A percentile compares a stretch with the other conserved stretches of the same genome.
Evolutionary conservation across 2,329 filamentous ascomycete species (phyloP).

Genomic region (Septoria linicola): DNA sequence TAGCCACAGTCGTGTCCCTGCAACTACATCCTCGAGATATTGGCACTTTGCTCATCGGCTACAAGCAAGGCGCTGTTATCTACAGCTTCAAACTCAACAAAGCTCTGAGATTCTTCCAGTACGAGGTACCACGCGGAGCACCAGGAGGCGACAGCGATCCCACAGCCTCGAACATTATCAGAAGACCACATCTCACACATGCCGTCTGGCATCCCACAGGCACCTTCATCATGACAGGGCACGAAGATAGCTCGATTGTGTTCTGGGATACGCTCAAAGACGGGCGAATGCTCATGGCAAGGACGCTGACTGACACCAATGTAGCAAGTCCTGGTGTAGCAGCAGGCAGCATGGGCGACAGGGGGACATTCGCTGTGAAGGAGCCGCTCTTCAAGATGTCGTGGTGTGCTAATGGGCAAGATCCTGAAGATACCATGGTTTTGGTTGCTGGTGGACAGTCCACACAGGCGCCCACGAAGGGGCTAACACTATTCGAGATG

Average conservation of each 20-base stretch:
- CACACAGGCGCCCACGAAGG: conserved; percentile 66
- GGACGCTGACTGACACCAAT: conserved; percentile 72
- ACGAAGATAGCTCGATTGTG: conserved; percentile 88
- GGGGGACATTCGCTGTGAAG: conserved; percentile 59
- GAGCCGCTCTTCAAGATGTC: conserved; percentile 75
- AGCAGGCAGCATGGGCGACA: conserved; percentile 29
- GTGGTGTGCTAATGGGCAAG: conserved; percentile 86
- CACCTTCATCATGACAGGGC: conserved; percentile 80
- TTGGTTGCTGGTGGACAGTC: conserved; percentile 79
- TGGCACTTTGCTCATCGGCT: conserved; percentile 87
- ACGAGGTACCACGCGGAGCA: conserved; percentile 76
- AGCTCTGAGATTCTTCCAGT: conserved; percentile 75
- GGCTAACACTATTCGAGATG: conserved; percentile 84
- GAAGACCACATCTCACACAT: conserved; percentile 74
- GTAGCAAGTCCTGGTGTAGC: conserved; percentile 62
- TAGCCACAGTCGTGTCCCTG: conserved; percentile 69
- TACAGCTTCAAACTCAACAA: conserved; percentile 94
- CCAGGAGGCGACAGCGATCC: conserved; percentile 74
- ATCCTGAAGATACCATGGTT: conserved; percentile 88
- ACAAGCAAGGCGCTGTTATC: conserved; percentile 79
- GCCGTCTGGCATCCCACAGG: conserved; percentile 94
- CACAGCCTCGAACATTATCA: conserved; percentile 58
- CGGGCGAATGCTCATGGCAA: conserved; percentile 76
- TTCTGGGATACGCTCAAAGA: conserved; percentile 85
- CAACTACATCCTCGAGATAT: conserved; percentile 89